Evolutionary conservation across 371 early-diverging fungal genomes (phyloP).

Genomic region (Nosema muscidifuracis): DNA sequence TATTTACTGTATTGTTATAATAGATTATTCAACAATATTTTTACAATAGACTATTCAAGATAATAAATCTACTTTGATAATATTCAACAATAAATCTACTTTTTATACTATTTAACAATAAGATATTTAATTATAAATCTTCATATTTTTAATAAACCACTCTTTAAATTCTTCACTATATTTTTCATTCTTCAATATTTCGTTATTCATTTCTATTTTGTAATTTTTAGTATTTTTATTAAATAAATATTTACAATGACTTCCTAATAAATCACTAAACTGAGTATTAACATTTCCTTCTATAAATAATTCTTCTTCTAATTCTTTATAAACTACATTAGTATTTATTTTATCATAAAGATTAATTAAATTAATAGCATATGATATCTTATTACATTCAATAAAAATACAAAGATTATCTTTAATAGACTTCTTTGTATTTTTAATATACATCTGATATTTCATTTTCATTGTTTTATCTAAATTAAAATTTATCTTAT

Average conservation of each 20-base stretch:
- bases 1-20: too few species aligned
- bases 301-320: slow-evolving; percentile 20
- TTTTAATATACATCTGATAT: neutral
- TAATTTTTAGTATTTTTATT: slow-evolving; percentile 26
- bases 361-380: slow-evolving; percentile 24
- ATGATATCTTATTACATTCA: slow-evolving; percentile 25
- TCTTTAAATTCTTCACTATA: slow-evolving; percentile 7
- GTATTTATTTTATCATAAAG: slow-evolving; percentile 7
- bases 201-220: neutral
- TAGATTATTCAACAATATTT: too few species aligned
- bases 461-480: neutral
- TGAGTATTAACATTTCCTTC: neutral
- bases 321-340: slow-evolving; percentile 24
- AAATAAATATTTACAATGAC: slow-evolving; percentile 35
- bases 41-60: too few species aligned
- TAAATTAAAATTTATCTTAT: neutral
- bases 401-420: slow-evolving; percentile 27
- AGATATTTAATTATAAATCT: too few species aligned
- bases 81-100: too few species aligned
- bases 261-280: slow-evolving; percentile 32
- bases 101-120: too few species aligned
- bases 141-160: too few species aligned
- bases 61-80: too few species aligned
- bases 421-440: slow-evolving; percentile 1
- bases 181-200: neutral